Base-by-base conservation (phyloP, 306 rosid species). In the Cicer bijugum region DNA sequence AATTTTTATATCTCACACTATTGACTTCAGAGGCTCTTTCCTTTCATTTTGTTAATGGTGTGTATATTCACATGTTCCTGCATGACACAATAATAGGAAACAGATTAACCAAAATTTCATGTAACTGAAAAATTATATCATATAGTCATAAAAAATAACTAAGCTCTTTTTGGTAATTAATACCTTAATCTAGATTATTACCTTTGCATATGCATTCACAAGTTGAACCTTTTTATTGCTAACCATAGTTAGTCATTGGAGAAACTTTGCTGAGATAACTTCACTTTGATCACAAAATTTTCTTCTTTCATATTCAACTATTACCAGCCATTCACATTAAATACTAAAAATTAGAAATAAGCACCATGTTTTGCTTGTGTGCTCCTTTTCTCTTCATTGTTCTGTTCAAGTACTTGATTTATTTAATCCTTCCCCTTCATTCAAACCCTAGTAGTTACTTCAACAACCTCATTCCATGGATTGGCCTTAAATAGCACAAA, bases 321-420 rank as follows among this genome's bases (percentile, higher is more conserved):
- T 56, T 28, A 69, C 55, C 12, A 72, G 67, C 12, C 81, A 63
- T 72, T 47, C 35, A 65, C 68, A 67, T 8, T 8, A 44, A 10
- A 28, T 9, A 53, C 6, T 37, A 58, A 35, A 35, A 19, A 80
- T 78, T 75, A 81, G 87, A 83, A 46, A 52, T 56, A 62, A 71
- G 11, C 17, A 4, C 81, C 79, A 52, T 68, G 59, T 52, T 78
- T 12, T 81, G 62, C 69, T 42, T 77, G n/a, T 55, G 68, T 62
- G 61, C 80, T 68, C 69, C 61, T 56, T 50, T 71, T 35, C 64
- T 69, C 70, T n/a, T 71, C 67, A 12, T 62, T 78, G 64, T 62
- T 52, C 82, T 90, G 48, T 4, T 83, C 74, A 78, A 55, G 71
- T 60, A 17, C 19, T 28, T 28, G 35, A 3, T 28, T 4, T 37